These are phyloP conservation scores for Saccharum hybrid DNA, from an alignment of 202 grass and related monocot species.

Conservation along the genomic window DNA sequence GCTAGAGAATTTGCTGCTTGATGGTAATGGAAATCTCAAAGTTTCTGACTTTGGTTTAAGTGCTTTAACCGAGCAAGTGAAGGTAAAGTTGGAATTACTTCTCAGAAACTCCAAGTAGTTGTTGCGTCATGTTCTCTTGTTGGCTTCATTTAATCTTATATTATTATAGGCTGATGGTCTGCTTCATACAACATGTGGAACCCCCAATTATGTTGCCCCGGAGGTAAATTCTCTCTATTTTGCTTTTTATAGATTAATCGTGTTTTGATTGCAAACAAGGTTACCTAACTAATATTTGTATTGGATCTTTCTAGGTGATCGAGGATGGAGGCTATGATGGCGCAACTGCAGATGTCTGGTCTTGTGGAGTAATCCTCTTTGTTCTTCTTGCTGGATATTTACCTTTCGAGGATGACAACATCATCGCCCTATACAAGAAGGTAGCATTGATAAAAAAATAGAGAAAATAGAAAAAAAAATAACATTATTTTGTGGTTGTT, in stretches of 20 bases:
- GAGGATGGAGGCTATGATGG: conserved; percentile 93
- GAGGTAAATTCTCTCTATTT: conserved; percentile 53
- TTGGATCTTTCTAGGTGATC: conserved; percentile 59
- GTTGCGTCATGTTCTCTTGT: conserved; percentile 25
- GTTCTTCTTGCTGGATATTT: conserved; percentile 81
- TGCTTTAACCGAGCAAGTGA: conserved; percentile 88
- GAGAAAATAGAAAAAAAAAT: background rate
- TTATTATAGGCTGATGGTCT: conserved; percentile 66
- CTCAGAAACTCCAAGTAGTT: conserved; percentile 18
- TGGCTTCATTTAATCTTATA: conserved; percentile 17
- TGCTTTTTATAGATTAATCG: background rate
- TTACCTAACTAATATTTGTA: conserved; percentile 35
- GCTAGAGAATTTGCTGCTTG: conserved; percentile 91
- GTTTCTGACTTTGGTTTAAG: conserved; percentile 96
- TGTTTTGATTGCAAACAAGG: conserved; percentile 7
- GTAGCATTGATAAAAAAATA: conserved; percentile 37
- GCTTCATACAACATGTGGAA: conserved; percentile 94
- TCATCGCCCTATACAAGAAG: conserved; percentile 87
- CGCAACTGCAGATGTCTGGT: conserved; percentile 85
- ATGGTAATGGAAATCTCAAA: conserved; percentile 83
- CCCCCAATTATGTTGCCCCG: conserved; percentile 92
- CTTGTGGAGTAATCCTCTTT: conserved; percentile 88
- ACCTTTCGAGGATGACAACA: conserved; percentile 87
- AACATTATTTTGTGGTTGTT: background rate
- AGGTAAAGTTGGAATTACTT: conserved; percentile 52